phyloP scores from a whole-genome alignment of 2,329 filamentous ascomycete genomes.

The Penicillium vulpinum region DNA sequence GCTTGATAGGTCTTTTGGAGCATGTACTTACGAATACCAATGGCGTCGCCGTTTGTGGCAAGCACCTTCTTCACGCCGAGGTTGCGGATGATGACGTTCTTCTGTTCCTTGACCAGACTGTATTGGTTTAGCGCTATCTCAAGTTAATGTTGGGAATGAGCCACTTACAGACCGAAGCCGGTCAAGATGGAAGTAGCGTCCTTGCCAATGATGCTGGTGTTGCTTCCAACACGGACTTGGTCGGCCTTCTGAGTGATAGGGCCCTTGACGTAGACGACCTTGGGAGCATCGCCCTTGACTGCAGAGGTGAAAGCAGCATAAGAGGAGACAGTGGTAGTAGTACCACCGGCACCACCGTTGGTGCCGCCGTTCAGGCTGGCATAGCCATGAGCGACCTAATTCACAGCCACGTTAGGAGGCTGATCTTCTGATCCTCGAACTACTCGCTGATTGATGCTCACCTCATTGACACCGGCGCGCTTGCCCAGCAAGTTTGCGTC shows the following conservation, averaged over 20 bases:
- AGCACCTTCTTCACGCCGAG: constrained; percentile 59
- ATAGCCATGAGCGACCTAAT: constrained; percentile 43
- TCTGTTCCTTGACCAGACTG: constrained; percentile 56
- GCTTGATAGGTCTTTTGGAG: constrained; percentile 23
- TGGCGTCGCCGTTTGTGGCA: constrained; percentile 59
- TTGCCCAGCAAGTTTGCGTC: constrained; percentile 19
- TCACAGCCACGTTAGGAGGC: background rate
- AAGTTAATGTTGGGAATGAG: constrained; percentile 17
- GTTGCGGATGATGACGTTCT: constrained; percentile 65
- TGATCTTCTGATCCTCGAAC: background rate
- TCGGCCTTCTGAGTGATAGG: constrained; percentile 45
- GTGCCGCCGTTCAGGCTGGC: constrained; percentile 54
- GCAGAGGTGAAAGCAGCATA: constrained; percentile 54
- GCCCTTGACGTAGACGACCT: constrained; percentile 51
- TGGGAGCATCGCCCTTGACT: constrained; percentile 48
- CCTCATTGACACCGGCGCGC: constrained; percentile 28
- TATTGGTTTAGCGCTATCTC: constrained; percentile 27
- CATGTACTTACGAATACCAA: constrained; percentile 54
- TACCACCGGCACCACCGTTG: constrained; percentile 57
- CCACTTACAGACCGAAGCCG: constrained; percentile 39
- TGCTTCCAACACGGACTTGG: constrained; percentile 50
- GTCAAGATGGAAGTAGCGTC: constrained; percentile 57
- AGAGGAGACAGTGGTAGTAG: constrained; percentile 56
- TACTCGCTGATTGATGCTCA: constrained; percentile 7
- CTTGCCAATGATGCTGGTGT: constrained; percentile 55